Conservation (phyloP, 1,139 yeast species). For the Yamadazyma diospyri region DNA sequence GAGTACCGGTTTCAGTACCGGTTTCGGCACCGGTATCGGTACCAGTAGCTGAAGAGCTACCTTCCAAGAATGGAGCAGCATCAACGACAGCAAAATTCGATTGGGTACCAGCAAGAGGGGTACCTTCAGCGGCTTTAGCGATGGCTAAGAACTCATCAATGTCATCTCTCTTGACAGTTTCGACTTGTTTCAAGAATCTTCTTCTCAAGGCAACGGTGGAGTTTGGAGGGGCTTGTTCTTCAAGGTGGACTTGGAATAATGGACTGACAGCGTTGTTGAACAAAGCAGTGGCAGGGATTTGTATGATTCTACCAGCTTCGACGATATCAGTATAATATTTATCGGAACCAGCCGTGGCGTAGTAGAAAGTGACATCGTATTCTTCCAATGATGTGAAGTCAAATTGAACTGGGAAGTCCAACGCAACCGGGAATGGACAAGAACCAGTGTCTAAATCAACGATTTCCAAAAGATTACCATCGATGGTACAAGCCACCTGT, state of each 20-base stretch:
- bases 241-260: constrained; percentile 29
- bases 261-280: constrained; percentile 22
- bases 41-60: constrained; percentile 11
- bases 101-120: constrained; percentile 14
- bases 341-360: constrained; percentile 20
- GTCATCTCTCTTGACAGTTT: constrained; percentile 15
- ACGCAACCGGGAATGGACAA: constrained; percentile 38
- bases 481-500: constrained; percentile 37
- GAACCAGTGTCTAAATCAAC: constrained; percentile 42
- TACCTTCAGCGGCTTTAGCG: constrained; percentile 29
- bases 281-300: constrained; percentile 30
- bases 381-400: constrained; percentile 27
- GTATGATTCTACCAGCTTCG: constrained; percentile 32
- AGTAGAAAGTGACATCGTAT: constrained; percentile 37
- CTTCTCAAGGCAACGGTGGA: constrained; percentile 42
- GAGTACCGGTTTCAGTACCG: constrained; percentile 29
- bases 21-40: constrained; percentile 15
- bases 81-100: constrained; percentile 23
- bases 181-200: constrained; percentile 25
- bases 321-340: constrained; percentile 35
- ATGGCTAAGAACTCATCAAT: constrained; percentile 29
- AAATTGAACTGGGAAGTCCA: constrained; percentile 24
- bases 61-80: constrained; percentile 14
- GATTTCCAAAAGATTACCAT: constrained; percentile 28
- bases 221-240: constrained; percentile 30